A percentile compares a stretch with the other conserved stretches of the same genome.
phyloP scores from a whole-genome alignment of 352 stramenopile genomes.

The Saprolegnia parasitica region DNA sequence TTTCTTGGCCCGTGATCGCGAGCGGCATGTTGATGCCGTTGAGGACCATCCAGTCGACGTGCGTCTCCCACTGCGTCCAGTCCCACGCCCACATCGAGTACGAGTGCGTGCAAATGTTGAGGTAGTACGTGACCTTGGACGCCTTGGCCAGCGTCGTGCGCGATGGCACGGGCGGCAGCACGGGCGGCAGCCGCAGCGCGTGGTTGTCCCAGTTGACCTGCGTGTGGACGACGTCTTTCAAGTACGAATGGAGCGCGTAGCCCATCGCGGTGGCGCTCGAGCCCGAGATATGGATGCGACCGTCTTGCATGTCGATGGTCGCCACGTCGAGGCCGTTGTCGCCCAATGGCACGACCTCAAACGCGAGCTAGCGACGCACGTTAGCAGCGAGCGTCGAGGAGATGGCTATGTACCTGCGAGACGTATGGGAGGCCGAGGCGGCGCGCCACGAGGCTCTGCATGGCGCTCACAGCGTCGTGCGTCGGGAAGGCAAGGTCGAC shows the following conservation, averaged over 20 bases:
- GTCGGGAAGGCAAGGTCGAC: constrained; percentile 24
- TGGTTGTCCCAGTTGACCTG: constrained; percentile 82
- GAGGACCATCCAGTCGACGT: constrained; percentile 91
- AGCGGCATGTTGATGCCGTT: constrained; percentile 89
- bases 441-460: constrained; percentile 54
- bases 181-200: constrained; percentile 46
- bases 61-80: constrained; percentile 80
- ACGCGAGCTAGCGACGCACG: constrained; percentile 37
- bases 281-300: constrained; percentile 52
- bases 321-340: constrained; percentile 53
- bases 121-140: constrained; percentile 84
- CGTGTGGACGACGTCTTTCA: constrained; percentile 64
- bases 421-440: constrained; percentile 49
- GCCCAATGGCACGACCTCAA: constrained; percentile 40
- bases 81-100: constrained; percentile 88
- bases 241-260: constrained; percentile 71
- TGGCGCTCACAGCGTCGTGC: constrained; percentile 49
- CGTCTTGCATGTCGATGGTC: constrained; percentile 42
- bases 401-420: constrained; percentile 42
- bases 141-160: constrained; percentile 41
- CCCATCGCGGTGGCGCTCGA: constrained; percentile 60
- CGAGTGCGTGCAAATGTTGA: constrained; percentile 89
- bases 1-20: constrained; percentile 86
- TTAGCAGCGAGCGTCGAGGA: not conserved
- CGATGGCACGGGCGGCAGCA: constrained; percentile 42